Base-by-base conservation (phyloP, 495 filamentous ascomycete genomes). In the Parachaetomium inaequale region DNA sequence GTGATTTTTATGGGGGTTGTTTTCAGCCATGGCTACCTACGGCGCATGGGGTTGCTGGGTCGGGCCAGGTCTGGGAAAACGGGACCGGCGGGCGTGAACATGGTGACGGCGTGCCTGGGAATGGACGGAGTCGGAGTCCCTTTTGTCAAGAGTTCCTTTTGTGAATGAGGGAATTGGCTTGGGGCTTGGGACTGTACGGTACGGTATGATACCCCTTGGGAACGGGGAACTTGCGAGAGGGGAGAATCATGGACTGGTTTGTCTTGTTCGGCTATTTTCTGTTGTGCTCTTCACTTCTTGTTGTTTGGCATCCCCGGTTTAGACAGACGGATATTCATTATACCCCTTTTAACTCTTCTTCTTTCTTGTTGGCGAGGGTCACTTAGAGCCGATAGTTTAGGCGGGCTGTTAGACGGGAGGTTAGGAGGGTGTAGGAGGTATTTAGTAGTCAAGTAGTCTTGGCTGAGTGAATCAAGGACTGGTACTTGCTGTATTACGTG, bases 131-230 rank as follows among this genome's bases (percentile, higher is more conserved):
- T 23, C 4, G 49, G 7, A n/a, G 49, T 52, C 29, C 15, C 28
- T 52, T n/a, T n/a, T n/a, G n/a, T n/a, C n/a, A n/a, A n/a, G n/a
- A n/a, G n/a, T n/a, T n/a, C n/a, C n/a, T n/a, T n/a, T n/a, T 31
- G 19, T 34, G 11, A 38, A 12, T 19, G 23, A 55, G 5, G 23
- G 52, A 4, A 26, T 26, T n/a, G n/a, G n/a, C n/a, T 43, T 28
- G 54, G 36, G 12, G 54, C 36, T 29, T 25, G 36, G 31, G 54
- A 43, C 36, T 23, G 25, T 28, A 14, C 5, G 10, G 50, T 32
- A 53, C n/a, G 31, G 36, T 29, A 42, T 42, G 36, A 56, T 31
- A 56, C 38, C 36, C 54, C 54, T 56, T 56, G 23, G 54, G 54
- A 52, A 36, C 10, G 51, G 31, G 51, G 51, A 17, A 10, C 23